Percentiles rank a stretch among this genome's conserved stretches.
These are phyloP conservation scores for Neodidymelliopsis sp. DNA, from an alignment of 2,329 filamentous ascomycete genomes.

Conservation along the genomic window DNA sequence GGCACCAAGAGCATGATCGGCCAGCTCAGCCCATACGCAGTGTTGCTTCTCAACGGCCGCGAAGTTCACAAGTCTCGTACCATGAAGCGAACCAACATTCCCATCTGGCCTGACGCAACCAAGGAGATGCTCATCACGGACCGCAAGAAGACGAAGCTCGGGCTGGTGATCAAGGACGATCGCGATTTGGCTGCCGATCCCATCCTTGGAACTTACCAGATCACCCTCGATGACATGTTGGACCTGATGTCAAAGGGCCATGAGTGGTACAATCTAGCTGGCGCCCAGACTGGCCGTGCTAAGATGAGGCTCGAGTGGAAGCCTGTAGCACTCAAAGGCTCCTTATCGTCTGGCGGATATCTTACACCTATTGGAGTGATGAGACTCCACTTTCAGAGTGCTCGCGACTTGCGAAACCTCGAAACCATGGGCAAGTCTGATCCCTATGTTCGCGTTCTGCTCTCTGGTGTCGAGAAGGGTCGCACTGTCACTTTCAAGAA, in stretches of 20 bases:
- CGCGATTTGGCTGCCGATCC: constrained; percentile 84
- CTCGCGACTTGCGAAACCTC: constrained; percentile 83
- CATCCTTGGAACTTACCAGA: constrained; percentile 88
- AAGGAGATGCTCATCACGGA: constrained; percentile 97
- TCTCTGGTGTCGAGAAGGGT: constrained; percentile 89
- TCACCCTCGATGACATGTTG: constrained; percentile 92
- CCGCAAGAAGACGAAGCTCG: constrained; percentile 86
- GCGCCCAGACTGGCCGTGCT: constrained; percentile 80
- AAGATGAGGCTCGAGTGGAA: constrained; percentile 97
- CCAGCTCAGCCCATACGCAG: constrained; percentile 87
- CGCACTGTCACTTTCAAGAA: constrained; percentile 96
- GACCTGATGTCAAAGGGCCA: constrained; percentile 90
- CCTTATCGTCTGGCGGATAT: constrained; percentile 83
- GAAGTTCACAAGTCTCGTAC: constrained; percentile 89
- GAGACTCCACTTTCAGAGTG: constrained; percentile 88
- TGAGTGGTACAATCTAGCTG: constrained; percentile 92
- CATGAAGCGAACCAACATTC: constrained; percentile 96
- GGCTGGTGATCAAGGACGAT: constrained; percentile 94
- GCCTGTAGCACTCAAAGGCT: constrained; percentile 84
- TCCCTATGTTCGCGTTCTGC: constrained; percentile 85
- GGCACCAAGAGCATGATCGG: constrained; percentile 91
- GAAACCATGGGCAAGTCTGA: constrained; percentile 98
- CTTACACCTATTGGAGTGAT: constrained; percentile 93
- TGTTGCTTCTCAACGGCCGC: constrained; percentile 88
- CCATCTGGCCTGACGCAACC: constrained; percentile 90